These are phyloP conservation scores for Psophocarpus tetragonolobus DNA, from an alignment of 306 rosid genomes.

Conservation along the genomic window DNA sequence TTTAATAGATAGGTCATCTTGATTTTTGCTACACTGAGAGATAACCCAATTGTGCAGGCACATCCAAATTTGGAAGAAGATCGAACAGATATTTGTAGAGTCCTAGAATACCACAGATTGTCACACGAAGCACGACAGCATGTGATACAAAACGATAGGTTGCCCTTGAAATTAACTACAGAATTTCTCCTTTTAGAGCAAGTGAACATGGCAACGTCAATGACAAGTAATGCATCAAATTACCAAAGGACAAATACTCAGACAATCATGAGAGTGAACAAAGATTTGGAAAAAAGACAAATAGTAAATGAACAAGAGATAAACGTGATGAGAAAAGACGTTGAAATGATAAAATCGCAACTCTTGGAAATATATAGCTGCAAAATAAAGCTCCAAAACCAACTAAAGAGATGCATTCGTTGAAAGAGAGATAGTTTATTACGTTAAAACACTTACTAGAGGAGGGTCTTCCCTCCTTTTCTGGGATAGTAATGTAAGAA, in stretches of 20 bases:
- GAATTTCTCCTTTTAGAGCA: conserved; percentile 59
- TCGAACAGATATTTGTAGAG: conserved; percentile 48
- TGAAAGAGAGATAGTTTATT: conserved; percentile 31
- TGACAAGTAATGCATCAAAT: conserved; percentile 36
- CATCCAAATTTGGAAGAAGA: conserved; percentile 66
- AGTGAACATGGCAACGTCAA: conserved; percentile 51
- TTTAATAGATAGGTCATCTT: background rate
- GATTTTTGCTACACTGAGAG: background rate
- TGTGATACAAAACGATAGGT: conserved; percentile 63
- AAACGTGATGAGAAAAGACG: conserved; percentile 57
- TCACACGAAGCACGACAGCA: conserved; percentile 72
- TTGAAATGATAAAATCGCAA: conserved; percentile 64
- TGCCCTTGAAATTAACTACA: conserved; percentile 53
- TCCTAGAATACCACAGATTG: conserved; percentile 64
- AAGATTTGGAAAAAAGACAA: conserved; percentile 38
- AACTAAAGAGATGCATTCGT: conserved; percentile 40
- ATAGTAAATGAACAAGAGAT: conserved; percentile 49
- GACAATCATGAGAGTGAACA: conserved; percentile 44
- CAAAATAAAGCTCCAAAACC: conserved; percentile 63
- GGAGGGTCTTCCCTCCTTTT: no score
- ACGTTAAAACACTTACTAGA: background rate
- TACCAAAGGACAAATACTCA: conserved; percentile 45
- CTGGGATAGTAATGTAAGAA: no score
- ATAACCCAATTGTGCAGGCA: conserved; percentile 49
- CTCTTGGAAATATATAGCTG: conserved; percentile 63